phyloP scores from a whole-genome alignment of 805 yeast species.

The Candida maltosa region DNA sequence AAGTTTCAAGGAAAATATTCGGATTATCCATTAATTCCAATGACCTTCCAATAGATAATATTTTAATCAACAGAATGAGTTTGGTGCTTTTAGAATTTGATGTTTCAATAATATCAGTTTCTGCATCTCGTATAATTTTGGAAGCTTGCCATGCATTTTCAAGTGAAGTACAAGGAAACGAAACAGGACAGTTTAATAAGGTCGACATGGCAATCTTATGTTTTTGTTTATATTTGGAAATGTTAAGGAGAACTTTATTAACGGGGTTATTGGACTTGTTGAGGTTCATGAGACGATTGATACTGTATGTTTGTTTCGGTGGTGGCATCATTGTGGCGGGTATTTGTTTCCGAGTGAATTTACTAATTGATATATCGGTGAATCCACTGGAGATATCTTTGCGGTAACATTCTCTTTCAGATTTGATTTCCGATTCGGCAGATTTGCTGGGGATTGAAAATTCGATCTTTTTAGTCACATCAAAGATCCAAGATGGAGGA shows the following conservation, averaged over 20 bases:
- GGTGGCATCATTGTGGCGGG: no score
- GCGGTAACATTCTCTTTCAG: background rate
- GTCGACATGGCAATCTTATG: constrained; percentile 12
- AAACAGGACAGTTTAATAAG: constrained; percentile 10
- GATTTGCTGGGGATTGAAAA: no score
- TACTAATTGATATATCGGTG: background rate
- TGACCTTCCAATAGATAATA: constrained; percentile 19
- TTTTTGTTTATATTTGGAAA: background rate
- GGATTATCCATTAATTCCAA: constrained; percentile 18
- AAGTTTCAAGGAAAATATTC: constrained; percentile 12
- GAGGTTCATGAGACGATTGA: no score
- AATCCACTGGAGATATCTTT: background rate
- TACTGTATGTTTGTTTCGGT: no score
- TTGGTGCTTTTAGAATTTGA: no score
- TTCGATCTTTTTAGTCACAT: no score
- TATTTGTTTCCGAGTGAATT: background rate
- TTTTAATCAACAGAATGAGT: constrained; percentile 10
- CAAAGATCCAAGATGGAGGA: no score
- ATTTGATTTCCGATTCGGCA: background rate
- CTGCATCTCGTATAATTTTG: constrained; percentile 17
- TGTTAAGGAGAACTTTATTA: no score
- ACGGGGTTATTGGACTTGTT: no score
- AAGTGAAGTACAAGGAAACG: constrained; percentile 14
- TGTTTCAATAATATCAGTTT: constrained; percentile 8
- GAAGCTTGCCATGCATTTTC: constrained; percentile 20